Evolutionary conservation across 2,329 filamentous ascomycete species (phyloP).

Genomic region (Colletotrichum neosansevieriae): DNA sequence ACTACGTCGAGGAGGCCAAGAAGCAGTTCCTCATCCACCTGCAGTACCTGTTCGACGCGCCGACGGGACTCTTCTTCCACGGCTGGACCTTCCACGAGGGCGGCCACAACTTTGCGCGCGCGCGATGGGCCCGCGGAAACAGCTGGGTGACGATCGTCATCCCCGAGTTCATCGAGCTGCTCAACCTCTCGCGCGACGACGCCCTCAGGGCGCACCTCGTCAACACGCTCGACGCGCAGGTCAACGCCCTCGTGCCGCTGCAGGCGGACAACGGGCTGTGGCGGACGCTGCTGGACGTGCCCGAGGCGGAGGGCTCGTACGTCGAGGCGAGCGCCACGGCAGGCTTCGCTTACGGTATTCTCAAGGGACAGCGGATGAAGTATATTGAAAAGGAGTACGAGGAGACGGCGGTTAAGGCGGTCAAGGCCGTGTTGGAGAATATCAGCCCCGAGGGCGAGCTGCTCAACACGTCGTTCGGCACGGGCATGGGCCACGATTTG

Average conservation of each 20-base stretch:
- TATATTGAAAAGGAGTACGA: conserved; percentile 75
- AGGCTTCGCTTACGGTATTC: conserved; percentile 83
- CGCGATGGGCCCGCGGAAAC: conserved; percentile 72
- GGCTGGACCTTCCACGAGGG: conserved; percentile 82
- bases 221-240: conserved; percentile 76
- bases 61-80: conserved; percentile 82
- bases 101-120: conserved; percentile 71
- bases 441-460: conserved; percentile 78
- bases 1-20: conserved; percentile 83
- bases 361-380: conserved; percentile 78
- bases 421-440: conserved; percentile 74
- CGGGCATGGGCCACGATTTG: conserved; percentile 78
- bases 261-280: conserved; percentile 76
- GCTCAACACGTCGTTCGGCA: conserved; percentile 81
- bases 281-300: conserved; percentile 79
- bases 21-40: conserved; percentile 82
- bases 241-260: conserved; percentile 69
- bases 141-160: conserved; percentile 87
- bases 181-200: conserved; percentile 73
- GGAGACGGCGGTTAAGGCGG: conserved; percentile 72
- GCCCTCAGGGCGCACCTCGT: conserved; percentile 70
- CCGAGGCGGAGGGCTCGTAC: conserved; percentile 76
- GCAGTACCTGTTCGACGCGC: conserved; percentile 81
- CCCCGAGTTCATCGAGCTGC: conserved; percentile 81
- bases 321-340: conserved; percentile 82